Evolutionary conservation across 768 basidiomycete genomes (phyloP), one percentile per base, ranked within the genome.

Genomic region (Kwoniella newhampshirensis): DNA sequence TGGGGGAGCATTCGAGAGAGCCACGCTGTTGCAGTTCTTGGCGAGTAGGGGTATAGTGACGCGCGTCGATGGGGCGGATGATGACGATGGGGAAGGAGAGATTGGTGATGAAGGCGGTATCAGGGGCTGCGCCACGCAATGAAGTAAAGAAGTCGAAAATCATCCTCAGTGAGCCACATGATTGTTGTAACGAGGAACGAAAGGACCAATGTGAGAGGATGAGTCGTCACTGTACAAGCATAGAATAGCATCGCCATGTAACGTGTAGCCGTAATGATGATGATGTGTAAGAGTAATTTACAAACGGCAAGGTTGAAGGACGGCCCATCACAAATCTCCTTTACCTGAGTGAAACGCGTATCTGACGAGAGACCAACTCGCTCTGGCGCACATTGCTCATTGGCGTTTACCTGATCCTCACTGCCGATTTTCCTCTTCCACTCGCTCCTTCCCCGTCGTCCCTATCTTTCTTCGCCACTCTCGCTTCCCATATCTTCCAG

Each of bases 401-500:
- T n/a, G n/a, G n/a, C n/a, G n/a, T 21, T 28, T 51, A 63, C 28
- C 62, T 48, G 27, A 63, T 58, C 25, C 62, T 63, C 18, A 63
- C 62, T 6, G 56, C 44, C 27, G 37, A 55, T 36, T 63, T 63
- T 5, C 30, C 41, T 28, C 58, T 59, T 3, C 51, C 56, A 15
- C 37, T 51, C 2, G 42, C 57, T 17, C 63, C 60, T 43, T 60
- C 57, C 5, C 23, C 37, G 26, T 68, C 67, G 30, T 61, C 63
- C n/a, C 56, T 59, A 18, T 61, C 74, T 66, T 69, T 71, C 65
- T 65, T 68, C 28, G 57, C 58, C 23, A 35, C 48, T 36, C 55
- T 73, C 25, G 67, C 63, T 53, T 80, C 79, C 78, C 78, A 80
- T 9, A 80, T 62, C 66, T 76, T 84, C 92, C 92, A 94, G 78